These are phyloP conservation scores for Sparassis latifolia DNA, from an alignment of 1,284 basidiomycete species.

Conservation along the genomic window DNA sequence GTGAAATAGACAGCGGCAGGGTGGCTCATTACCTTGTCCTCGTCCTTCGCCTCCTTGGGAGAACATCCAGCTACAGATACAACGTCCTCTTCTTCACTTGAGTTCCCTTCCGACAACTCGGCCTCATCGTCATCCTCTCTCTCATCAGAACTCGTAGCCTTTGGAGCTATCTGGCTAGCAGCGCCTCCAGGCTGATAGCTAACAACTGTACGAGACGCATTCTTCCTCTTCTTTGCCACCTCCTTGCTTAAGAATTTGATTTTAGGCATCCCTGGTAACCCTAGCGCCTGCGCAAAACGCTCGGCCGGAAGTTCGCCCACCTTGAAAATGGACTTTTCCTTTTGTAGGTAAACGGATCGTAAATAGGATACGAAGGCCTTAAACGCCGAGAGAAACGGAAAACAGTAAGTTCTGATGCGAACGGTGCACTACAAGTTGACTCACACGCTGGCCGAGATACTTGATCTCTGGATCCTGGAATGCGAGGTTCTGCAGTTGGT, in stretches of 20 bases:
- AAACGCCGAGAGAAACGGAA: background rate
- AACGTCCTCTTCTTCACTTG: conserved; percentile 20
- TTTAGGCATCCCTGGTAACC: conserved; percentile 92
- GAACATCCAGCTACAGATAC: background rate
- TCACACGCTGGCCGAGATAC: conserved; percentile 88
- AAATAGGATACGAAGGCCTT: conserved; percentile 97
- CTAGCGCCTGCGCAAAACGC: conserved; percentile 84
- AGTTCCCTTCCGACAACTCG: conserved; percentile 16
- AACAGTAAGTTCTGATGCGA: no score
- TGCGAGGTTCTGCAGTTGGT: conserved; percentile 87
- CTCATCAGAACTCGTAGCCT: conserved; percentile 21
- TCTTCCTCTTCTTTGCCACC: conserved; percentile 70
- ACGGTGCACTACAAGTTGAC: conserved; percentile 21
- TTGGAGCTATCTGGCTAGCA: conserved; percentile 8
- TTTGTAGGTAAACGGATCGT: conserved; percentile 89
- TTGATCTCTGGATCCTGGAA: conserved; percentile 98
- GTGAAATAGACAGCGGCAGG: background rate
- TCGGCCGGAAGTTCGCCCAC: conserved; percentile 79
- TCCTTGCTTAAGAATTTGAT: conserved; percentile 86
- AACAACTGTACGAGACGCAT: conserved; percentile 38
- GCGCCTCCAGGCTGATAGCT: no score
- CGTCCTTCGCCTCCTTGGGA: background rate
- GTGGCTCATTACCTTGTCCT: background rate
- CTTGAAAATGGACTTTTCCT: conserved; percentile 92
- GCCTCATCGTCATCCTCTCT: conserved; percentile 22